Base-by-base conservation (phyloP, 2,329 filamentous ascomycete species). In the Xenoacremonium recifei region DNA sequence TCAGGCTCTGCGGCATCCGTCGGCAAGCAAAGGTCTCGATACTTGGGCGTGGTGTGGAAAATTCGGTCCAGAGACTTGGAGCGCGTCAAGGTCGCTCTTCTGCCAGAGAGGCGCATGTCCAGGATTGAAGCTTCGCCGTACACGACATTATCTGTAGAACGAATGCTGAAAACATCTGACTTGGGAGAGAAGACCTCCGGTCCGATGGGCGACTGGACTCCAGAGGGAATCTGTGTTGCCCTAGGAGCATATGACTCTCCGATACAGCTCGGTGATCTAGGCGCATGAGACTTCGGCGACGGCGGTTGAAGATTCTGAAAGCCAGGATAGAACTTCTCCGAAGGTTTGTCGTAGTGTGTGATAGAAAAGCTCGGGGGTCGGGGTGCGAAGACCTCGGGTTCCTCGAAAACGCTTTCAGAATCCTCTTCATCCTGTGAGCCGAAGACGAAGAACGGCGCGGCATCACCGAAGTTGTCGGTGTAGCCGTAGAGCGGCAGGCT, bases 401-500 rank as follows among this genome's bases (percentile, higher is more conserved):
- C 55, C 2, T 52, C 50, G 20, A 35, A 33, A 2, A 42, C 23
- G 19, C 46, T 54, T n/a, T 54, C 51, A 5, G 39, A 39, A 13
- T 60, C 57, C 9, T 56, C 45, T 21, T 52, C 44, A 4, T 51
- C 53, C n/a, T 55, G 56, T 20, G 65, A 61, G 2, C 72, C 73
- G 48, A 76, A 76, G 21, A 76, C 65, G 47, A 71, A 72, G 46
- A 75, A 76, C 2, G 72, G 72, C 2, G 71, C 66, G 2, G 64
- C 59, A 20, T 73, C 69, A 11, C 69, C 66, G 27, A 70, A 63
- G 16, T 66, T 67, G 38, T 74, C 72, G 3, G 63, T 55, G 25
- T 68, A 66, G 6, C 66, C 68, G 44, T 71, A 72, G n/a, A 70
- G 49, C 0, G 76, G 75, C 29, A 79, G 53, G 45, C 72, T 79